Evolutionary conservation across 257 asterid genomes (phyloP), one percentile per base, ranked within the genome.

Genomic region (Solanum habrochaites): DNA sequence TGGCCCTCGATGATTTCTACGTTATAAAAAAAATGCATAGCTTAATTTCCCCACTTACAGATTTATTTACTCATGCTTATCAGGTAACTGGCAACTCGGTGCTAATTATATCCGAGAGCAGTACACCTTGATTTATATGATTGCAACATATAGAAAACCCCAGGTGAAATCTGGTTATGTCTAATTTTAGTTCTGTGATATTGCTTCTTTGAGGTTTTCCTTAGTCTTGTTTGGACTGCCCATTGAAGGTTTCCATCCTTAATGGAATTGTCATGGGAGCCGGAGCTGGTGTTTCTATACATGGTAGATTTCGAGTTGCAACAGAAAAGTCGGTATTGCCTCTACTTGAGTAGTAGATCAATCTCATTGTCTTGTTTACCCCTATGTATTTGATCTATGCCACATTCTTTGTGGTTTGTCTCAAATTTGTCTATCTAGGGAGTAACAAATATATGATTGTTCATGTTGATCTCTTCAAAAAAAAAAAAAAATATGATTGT

Each of bases 251-350:
- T 87, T 97, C 99, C 80, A 87, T 95, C 88, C 98, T 97, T 82
- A 87, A 97, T 88, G 98, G 99, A 80, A 94, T 97, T 91, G 98
- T 95, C 88, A 94, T 97, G 97, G 99, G 99, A 45, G 98, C 98
- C 87, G 99, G 99, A 89, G 98, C 95, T 23, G 99, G 98, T 88
- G 92, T 90, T 87, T 93, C 98, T 77, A 80, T 97, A 69, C 98
- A 94, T 67, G 99, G 98, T 83, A 92, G 96, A 94, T 95, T 94
- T 89, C 94, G 98, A 74, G 90, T 97, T 86, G 96, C 98, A 72
- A 94, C 98, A 21, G 98, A 95, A 90, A 97, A 97, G 75, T 89
- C 98, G 92, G 98, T 97, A 94, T 58, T 69, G 66, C 40, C 49
- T 47, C 27, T 86, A 23, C 64, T 72, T 18, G 52, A 74, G 52